Evolutionary conservation across 306 rosid genomes (phyloP), one percentile per base, ranked within the genome.

Genomic region (Castanea crenata): DNA sequence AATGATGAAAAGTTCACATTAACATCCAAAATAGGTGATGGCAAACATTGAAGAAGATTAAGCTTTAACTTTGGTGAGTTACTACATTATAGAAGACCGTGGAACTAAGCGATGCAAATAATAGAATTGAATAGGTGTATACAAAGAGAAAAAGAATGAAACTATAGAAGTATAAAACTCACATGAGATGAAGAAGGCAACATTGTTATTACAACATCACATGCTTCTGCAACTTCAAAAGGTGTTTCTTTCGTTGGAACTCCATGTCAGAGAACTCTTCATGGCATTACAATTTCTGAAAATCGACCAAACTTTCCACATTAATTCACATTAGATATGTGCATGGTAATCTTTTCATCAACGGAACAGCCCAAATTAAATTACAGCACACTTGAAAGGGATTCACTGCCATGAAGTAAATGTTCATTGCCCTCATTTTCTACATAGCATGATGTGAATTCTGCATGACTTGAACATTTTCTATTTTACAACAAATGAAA

Each of bases 161-260:
- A 18, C 19, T 58, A 61, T 49, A 70, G 29, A 77, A 57, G 41
- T 76, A 55, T 1, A 64, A 23, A 82, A 84, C 97, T 86, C 85
- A 94, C 98, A 82, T 94, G 94, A 34, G 98, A 82, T 61, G 98
- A 88, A 80, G 94, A 87, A 83, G 99, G 99, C 75, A 95, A 86
- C 99, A 95, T 95, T 31, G 99, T 95, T 76, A 95, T 87, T 51
- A 92, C 92, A 78, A 89, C 91, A 82, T 92, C 99, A 82, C 95
- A 83, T 77, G 89, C 93, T 85, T 92, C 97, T 21, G 97, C 93
- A 85, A 92, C 90, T 79, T 90, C 91, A 49, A 55, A 87, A 81
- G 98, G 98, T 34, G 97, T 90, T 84, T 87, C 87, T 87, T 81
- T 88, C 29, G 92, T 89, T 56, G 85, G 25, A 70, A 89, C 83